Base-by-base conservation (phyloP, 2,329 filamentous ascomycete genomes). In the Xylaria sp. region DNA sequence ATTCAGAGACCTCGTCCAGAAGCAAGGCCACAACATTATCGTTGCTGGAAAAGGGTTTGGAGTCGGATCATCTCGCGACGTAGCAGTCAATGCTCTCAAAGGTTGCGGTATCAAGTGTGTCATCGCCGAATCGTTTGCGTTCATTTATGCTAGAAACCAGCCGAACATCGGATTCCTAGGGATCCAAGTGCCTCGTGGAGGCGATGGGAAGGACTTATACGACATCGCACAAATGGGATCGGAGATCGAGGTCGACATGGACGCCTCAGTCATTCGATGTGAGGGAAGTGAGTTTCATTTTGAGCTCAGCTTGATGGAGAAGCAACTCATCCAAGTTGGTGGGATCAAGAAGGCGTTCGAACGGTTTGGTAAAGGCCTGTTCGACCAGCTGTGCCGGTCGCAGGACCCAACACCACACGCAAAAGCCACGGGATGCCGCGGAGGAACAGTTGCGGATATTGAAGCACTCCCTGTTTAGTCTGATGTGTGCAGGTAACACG, bases 21-120 rank as follows among this genome's bases (percentile, higher is more conserved):
- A 77, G 48, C 71, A 80, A 28, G 82, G 81, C 0, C 76, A 76
- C 54, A 77, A 80, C 20, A 72, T 85, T n/a, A 76, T 85, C 10
- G 82, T 86, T 0, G 84, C 82, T 0, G 82, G 82, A 0, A 79
- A 82, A 56, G 81, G 78, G 0, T 86, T 86, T 70, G 83, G 83
- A 1, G 80, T 79, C 60, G 84, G 83, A 7, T 84, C 82, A 0
- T 83, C 81, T 10, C 79, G 83, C 0, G 80, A 84, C 71, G 76
- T 83, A 39, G 83, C 84, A 1, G 80, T 83, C 2, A 78, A 74
- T 55, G 82, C 82, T 8, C 74, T 85, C 6, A 69, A 80, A 51
- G 81, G 79, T 75, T 71, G 62, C 31, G 81, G 80, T 1, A 78
- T 84, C 0, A 68, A 81, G 69, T 82, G 80, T 61, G 82, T 85